Base-by-base conservation (phyloP, 345 rosid genomes). In the Aquilaria yunnanensis region DNA sequence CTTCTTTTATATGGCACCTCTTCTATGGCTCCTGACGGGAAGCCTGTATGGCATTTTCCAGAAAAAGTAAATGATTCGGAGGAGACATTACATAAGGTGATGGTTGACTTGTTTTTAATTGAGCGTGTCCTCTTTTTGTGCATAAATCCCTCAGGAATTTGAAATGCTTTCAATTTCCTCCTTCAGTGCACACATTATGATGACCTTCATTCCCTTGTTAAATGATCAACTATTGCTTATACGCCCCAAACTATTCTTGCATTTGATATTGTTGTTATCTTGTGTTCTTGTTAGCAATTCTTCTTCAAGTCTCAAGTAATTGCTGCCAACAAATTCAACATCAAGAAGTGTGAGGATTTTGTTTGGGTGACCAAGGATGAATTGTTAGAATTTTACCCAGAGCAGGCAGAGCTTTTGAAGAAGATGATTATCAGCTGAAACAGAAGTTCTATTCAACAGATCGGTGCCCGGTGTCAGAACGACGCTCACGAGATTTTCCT, bases 331-430 rank as follows among this genome's bases (percentile, higher is more conserved):
- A 82, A 86, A 65, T 86, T 82, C 64, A 62, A 81, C 53, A 77
- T 94, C 51, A 75, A 70, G n/a, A 78, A 86, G 75, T 88, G 95
- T 31, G 74, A 83, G 33, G 96, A 94, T 74, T 88, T 74, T 54
- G 85, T 83, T 45, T 94, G 99, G 97, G 91, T 86, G 70, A 90
- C 96, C 60, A 94, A 94, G 80, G 96, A 90, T 72, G 97, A 94
- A 70, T 71, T 90, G 14, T 66, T 88, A 78, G 92, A 88, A 68
- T 77, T 80, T 78, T 88, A 90, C 59, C 99, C 97, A 0, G 91
- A 88, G 51, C 82, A 85, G 68, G 85, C 95, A 12, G 83, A 81
- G 29, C 83, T 76, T 76, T 78, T 85, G 59, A 82, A 77, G 61
- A 94, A 88, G 84, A 88, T 94, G 95, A 83, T 94, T 72, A 85